These are phyloP conservation scores for Nakazawaea ambrosiae DNA, from an alignment of 805 yeast species.

Conservation along the genomic window DNA sequence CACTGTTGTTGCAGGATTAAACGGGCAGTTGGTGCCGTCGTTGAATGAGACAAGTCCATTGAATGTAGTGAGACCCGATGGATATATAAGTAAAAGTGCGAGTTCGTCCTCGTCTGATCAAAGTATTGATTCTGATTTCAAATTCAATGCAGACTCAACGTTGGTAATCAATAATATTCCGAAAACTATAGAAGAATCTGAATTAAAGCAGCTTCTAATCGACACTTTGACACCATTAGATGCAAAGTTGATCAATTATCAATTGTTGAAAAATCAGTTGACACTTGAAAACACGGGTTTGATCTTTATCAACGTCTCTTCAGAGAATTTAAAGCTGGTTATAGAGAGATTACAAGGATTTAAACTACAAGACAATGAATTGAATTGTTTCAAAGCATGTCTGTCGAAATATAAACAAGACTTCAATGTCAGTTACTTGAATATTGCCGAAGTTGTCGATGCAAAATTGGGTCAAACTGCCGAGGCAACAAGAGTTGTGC, in stretches of 20 bases:
- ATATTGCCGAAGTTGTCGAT: constrained; percentile 14
- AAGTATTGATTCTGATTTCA: no score
- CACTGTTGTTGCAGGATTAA: not conserved
- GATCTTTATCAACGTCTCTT: constrained; percentile 43
- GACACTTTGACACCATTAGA: constrained; percentile 28
- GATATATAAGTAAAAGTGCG: no score
- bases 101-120: no score
- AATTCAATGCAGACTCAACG: no score
- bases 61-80: constrained; percentile 35
- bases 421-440: constrained; percentile 7
- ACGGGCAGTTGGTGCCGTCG: not conserved
- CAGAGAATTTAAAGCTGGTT: not conserved
- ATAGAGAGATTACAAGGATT: not conserved
- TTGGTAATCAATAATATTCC: no score
- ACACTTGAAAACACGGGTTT: constrained; percentile 49
- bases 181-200: no score
- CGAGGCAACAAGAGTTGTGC: constrained; percentile 40
- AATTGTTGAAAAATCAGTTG: constrained; percentile 38
- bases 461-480: constrained; percentile 15
- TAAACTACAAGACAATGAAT: constrained; percentile 6
- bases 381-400: constrained; percentile 2
- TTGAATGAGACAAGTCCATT: constrained; percentile 14
- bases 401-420: constrained; percentile 7
- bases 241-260: constrained; percentile 31
- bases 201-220: no score